These are phyloP conservation scores for Phytophthora sansomeana DNA, from an alignment of 352 stramenopile species.

Conservation along the genomic window DNA sequence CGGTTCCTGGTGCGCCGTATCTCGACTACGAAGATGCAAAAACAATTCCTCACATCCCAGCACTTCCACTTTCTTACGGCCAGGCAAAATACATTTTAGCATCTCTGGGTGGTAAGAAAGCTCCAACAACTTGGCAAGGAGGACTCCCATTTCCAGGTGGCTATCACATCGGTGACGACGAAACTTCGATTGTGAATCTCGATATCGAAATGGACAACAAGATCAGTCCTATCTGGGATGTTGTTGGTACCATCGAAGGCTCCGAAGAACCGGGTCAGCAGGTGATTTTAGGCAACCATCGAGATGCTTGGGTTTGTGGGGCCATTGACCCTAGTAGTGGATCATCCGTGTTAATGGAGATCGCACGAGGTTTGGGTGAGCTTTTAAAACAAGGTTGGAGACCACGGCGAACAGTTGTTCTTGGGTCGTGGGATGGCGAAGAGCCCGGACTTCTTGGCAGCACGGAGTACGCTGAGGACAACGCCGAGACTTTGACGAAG, in stretches of 20 bases:
- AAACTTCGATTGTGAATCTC: conserved; percentile 56
- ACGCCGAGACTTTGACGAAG: conserved; percentile 52
- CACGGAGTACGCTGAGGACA: conserved; percentile 85
- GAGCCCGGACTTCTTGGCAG: conserved; percentile 83
- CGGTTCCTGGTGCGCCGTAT: conserved; percentile 42
- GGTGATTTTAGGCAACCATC: conserved; percentile 88
- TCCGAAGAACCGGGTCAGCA: conserved; percentile 53
- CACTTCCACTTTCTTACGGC: conserved; percentile 62
- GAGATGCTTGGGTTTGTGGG: conserved; percentile 91
- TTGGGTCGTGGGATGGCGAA: conserved; percentile 85
- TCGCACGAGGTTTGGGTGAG: conserved; percentile 67
- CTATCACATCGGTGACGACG: conserved; percentile 80
- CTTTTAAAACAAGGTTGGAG: conserved; percentile 71
- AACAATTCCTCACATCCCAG: conserved; percentile 53
- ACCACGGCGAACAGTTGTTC: conserved; percentile 66
- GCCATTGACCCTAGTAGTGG: conserved; percentile 87
- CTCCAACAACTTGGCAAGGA: conserved; percentile 60
- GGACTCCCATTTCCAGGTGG: conserved; percentile 50
- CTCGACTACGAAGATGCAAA: conserved; percentile 50
- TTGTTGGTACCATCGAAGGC: conserved; percentile 83
- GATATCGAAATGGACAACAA: conserved; percentile 79
- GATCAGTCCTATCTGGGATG: conserved; percentile 83
- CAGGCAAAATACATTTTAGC: conserved; percentile 76
- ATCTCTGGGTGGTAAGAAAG: conserved; percentile 58
- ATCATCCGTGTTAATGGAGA: conserved; percentile 78